A percentile compares a stretch with the other conserved stretches of the same genome.
Evolutionary conservation across 1,284 basidiomycete genomes (phyloP).

Genomic region (Mycosarcoma maydis): DNA sequence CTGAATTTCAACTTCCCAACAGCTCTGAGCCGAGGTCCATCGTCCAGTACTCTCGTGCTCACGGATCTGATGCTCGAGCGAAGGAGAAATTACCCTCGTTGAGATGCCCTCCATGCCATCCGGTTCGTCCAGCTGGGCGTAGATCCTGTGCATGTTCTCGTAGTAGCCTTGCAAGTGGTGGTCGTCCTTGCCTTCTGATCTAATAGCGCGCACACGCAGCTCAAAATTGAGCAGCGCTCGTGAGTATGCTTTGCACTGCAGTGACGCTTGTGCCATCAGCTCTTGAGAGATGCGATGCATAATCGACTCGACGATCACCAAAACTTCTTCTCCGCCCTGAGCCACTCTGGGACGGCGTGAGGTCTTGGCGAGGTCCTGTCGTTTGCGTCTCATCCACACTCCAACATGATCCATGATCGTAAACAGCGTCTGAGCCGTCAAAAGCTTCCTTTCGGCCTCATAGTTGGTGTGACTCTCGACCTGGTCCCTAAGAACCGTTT

Average conservation of each 20-base stretch:
- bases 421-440: conserved; percentile 82
- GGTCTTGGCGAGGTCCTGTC: conserved; percentile 59
- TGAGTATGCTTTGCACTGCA: conserved; percentile 93
- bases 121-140: conserved; percentile 94
- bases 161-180: conserved; percentile 75
- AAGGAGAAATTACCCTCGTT: conserved; percentile 85
- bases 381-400: conserved; percentile 78
- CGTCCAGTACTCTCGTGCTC: conserved; percentile 96
- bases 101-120: conserved; percentile 99
- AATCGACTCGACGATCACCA: conserved; percentile 75
- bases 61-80: conserved; percentile 94
- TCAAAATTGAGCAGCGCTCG: conserved; percentile 95
- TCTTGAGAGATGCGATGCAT: conserved; percentile 85
- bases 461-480: conserved; percentile 68
- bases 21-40: conserved; percentile 99
- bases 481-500: conserved; percentile 86
- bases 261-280: conserved; percentile 89
- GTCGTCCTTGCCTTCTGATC: conserved; percentile 50
- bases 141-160: conserved; percentile 93
- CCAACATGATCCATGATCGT: conserved; percentile 93
- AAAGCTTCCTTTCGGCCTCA: conserved; percentile 54
- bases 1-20: conserved; percentile 98
- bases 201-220: conserved; percentile 68
- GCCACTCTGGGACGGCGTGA: conserved; percentile 33
- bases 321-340: conserved; percentile 49